Evolutionary conservation across 2,329 filamentous ascomycete genomes (phyloP).

Genomic region (Penicillium crustosum): DNA sequence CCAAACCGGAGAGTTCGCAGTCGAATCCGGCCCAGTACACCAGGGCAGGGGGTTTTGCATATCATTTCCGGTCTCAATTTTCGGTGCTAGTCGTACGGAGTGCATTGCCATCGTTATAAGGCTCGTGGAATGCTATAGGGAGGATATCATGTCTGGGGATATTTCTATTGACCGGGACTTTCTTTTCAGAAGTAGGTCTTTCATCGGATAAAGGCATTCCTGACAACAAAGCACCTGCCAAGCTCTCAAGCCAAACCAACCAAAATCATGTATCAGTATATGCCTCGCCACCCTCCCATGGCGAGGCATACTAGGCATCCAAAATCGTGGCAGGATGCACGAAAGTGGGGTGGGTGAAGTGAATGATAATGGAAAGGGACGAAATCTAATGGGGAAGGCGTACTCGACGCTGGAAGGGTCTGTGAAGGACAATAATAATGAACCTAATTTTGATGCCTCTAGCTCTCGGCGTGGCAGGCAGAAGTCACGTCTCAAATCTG

Average conservation of each 20-base stretch:
- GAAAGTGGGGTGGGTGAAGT: background rate
- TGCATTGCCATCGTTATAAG: background rate
- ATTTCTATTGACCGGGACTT: background rate
- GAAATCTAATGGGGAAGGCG: too few species aligned
- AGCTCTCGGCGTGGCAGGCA: too few species aligned
- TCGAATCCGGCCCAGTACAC: background rate
- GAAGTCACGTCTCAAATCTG: too few species aligned
- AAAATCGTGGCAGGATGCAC: background rate
- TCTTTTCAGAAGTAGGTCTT: background rate
- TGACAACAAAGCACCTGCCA: background rate
- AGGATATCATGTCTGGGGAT: background rate
- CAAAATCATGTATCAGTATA: background rate
- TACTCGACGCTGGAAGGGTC: too few species aligned
- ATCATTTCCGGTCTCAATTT: conserved; percentile 1
- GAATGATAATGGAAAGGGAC: background rate
- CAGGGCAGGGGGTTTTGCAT: background rate
- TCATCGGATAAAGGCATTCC: background rate
- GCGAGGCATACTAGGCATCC: too few species aligned
- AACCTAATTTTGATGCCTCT: too few species aligned
- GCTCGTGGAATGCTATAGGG: background rate
- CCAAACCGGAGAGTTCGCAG: background rate
- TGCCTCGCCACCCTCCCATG: too few species aligned
- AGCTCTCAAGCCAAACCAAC: background rate
- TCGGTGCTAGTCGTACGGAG: background rate
- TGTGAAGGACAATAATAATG: too few species aligned